phyloP scores from a whole-genome alignment of 768 basidiomycete genomes.

The Hortiboletus campestris region DNA sequence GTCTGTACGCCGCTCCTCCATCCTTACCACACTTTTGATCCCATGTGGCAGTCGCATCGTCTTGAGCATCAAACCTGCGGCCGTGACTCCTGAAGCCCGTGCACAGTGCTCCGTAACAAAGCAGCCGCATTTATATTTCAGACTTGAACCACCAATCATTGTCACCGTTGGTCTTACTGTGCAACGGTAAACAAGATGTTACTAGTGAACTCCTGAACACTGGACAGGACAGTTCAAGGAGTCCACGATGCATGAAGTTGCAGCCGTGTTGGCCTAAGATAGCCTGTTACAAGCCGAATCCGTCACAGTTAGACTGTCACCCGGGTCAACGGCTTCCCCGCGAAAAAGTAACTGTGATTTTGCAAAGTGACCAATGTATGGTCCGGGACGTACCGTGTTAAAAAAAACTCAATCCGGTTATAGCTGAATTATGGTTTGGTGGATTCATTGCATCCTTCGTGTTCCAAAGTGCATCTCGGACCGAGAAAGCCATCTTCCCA shows the following conservation, averaged over 20 bases:
- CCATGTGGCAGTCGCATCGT: background rate
- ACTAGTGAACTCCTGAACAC: too few species aligned
- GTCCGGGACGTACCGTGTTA: too few species aligned
- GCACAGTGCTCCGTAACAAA: conserved; percentile 4
- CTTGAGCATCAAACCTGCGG: background rate
- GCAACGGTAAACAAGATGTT: conserved; percentile 2
- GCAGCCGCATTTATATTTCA: conserved; percentile 21
- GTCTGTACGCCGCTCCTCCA: conserved; percentile 3
- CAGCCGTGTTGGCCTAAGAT: too few species aligned
- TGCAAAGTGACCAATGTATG: too few species aligned
- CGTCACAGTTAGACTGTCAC: background rate
- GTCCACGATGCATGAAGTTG: too few species aligned
- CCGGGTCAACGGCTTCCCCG: too few species aligned
- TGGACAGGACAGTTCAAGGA: too few species aligned
- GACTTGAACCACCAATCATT: background rate
- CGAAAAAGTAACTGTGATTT: too few species aligned
- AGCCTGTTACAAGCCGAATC: too few species aligned
- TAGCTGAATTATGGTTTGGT: background rate
- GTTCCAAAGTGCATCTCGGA: too few species aligned
- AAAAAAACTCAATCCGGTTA: too few species aligned
- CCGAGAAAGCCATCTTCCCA: background rate
- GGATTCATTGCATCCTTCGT: too few species aligned
- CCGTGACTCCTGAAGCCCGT: background rate
- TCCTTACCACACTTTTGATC: background rate
- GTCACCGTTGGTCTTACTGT: conserved; percentile 2